phyloP scores from a whole-genome alignment of 192 early-diverging fungal genomes.

The Kickxella alabastrina region DNA sequence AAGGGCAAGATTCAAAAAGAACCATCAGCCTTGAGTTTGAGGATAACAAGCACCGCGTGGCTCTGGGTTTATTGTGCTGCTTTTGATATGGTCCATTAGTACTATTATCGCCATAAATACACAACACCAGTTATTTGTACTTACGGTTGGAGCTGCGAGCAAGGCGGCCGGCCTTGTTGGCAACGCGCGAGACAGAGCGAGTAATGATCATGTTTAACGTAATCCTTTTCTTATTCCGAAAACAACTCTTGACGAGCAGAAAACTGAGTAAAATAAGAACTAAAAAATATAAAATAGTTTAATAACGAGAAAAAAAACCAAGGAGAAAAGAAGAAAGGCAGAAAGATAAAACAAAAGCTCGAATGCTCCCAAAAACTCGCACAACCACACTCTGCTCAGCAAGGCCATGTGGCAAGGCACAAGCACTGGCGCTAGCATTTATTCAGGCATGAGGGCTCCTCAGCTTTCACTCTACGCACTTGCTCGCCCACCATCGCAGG shows the following conservation, averaged over 20 bases:
- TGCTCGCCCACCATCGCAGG: no score
- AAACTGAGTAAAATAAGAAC: constrained; percentile 4
- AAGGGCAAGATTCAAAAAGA: neutral
- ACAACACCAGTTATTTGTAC: constrained; percentile 11
- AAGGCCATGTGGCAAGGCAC: no score
- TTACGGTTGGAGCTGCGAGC: constrained; percentile 43
- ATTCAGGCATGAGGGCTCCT: no score
- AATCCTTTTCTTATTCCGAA: constrained; percentile 1
- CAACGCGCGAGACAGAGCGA: constrained; percentile 41
- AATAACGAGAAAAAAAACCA: neutral
- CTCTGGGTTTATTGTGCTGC: no score
- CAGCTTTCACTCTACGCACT: no score
- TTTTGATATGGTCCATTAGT: no score
- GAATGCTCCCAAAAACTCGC: neutral
- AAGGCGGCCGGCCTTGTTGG: constrained; percentile 39
- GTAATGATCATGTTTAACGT: constrained; percentile 35
- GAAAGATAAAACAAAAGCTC: neutral
- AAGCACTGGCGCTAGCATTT: no score
- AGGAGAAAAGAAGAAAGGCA: constrained; percentile 1
- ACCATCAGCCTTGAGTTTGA: no score
- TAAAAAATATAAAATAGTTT: neutral
- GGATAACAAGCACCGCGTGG: no score
- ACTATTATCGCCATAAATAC: no score
- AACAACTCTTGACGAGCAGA: neutral
- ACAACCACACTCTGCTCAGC: no score